phyloP scores from a whole-genome alignment of 768 basidiomycete genomes.

The Pholiota conissans region DNA sequence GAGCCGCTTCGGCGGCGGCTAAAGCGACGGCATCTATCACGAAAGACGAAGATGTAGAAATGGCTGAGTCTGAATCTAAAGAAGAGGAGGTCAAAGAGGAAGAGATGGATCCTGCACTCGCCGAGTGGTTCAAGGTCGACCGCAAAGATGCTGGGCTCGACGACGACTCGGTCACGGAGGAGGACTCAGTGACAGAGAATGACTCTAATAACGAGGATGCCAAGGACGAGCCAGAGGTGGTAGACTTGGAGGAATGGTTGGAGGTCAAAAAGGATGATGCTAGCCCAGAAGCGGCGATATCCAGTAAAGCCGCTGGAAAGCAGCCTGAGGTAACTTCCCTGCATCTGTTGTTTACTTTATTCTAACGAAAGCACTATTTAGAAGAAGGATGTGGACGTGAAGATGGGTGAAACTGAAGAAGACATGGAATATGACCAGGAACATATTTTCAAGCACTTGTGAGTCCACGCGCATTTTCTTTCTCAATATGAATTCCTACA shows the following conservation, averaged over 20 bases:
- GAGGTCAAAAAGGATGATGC: conserved; percentile 24
- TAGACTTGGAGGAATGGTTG: conserved; percentile 41
- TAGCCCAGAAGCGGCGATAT: conserved; percentile 3
- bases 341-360: not conserved
- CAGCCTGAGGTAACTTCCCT: conserved; percentile 12
- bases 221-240: conserved; percentile 23
- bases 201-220: conserved; percentile 72
- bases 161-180: conserved; percentile 26
- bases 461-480: conserved; percentile 31
- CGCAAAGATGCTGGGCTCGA: conserved; percentile 24
- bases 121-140: conserved; percentile 65
- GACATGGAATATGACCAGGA: conserved; percentile 81
- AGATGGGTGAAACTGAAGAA: conserved; percentile 71
- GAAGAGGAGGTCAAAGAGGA: conserved; percentile 21
- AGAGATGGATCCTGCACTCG: conserved; percentile 45
- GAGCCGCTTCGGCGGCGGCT: not conserved
- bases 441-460: conserved; percentile 84
- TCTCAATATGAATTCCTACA: not conserved
- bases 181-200: conserved; percentile 61
- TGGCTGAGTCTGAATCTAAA: conserved; percentile 8
- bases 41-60: conserved; percentile 13
- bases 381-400: conserved; percentile 34
- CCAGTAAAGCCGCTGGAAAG: conserved; percentile 12
- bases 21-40: not conserved
- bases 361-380: not conserved